phyloP scores from a whole-genome alignment of 371 early-diverging fungal genomes.

The Lichtheimia corymbifera region DNA sequence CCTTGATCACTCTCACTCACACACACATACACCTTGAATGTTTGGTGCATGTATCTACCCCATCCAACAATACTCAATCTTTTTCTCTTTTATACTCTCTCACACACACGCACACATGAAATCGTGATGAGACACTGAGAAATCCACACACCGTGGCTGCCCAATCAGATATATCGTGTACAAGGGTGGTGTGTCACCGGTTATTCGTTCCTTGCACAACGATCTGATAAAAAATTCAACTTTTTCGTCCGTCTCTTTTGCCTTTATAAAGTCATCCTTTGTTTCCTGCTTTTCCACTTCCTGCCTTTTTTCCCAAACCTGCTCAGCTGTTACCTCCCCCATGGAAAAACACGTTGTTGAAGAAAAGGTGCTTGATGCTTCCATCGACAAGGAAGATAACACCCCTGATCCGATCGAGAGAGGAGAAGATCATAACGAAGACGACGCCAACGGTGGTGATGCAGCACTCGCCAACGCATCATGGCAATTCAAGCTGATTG shows the following conservation, averaged over 20 bases:
- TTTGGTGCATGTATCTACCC: neutral
- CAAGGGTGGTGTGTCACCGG: conserved; percentile 1
- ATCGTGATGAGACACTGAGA: neutral
- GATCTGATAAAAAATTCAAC: conserved; percentile 10
- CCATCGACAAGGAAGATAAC: neutral
- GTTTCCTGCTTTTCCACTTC: neutral
- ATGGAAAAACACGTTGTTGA: neutral
- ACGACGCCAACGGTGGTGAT: conserved; percentile 13
- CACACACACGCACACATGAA: neutral
- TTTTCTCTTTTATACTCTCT: neutral
- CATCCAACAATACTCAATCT: neutral
- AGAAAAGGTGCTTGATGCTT: neutral
- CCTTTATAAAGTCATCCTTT: neutral
- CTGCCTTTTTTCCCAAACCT: neutral
- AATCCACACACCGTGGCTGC: neutral
- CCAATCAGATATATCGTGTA: neutral
- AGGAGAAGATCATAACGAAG: neutral
- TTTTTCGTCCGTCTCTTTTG: neutral
- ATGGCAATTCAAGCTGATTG: conserved; percentile 24
- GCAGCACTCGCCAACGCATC: conserved; percentile 26
- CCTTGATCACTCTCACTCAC: too few species aligned
- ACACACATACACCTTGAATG: too few species aligned
- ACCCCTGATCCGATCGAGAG: conserved; percentile 1
- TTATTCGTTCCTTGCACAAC: conserved; percentile 2
- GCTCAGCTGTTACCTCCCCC: neutral